phyloP scores from a whole-genome alignment of 2,329 filamentous ascomycete species.

The Leptographium lundbergii region DNA sequence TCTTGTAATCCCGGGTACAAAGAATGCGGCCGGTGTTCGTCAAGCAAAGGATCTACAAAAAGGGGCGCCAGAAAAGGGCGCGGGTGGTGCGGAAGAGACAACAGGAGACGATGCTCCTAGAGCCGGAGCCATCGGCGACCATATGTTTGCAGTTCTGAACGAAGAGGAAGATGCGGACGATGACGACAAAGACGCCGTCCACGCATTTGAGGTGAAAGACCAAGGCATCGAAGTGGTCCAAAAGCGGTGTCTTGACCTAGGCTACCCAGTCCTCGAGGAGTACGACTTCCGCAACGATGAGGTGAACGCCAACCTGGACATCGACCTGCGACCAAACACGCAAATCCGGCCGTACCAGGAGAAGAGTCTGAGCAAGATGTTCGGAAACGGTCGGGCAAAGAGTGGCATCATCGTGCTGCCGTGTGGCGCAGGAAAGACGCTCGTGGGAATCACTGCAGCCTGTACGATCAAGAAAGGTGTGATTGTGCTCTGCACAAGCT shows the following conservation, averaged over 20 bases:
- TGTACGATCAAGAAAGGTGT: conserved; percentile 96
- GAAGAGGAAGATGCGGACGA: conserved; percentile 79
- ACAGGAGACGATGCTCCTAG: not conserved
- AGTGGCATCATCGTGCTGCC: conserved; percentile 95
- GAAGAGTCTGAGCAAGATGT: conserved; percentile 98
- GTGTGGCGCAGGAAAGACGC: conserved; percentile 90
- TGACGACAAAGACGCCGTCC: conserved; percentile 65
- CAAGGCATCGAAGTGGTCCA: conserved; percentile 75
- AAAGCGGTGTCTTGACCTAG: conserved; percentile 76
- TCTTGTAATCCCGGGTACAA: conserved; percentile 87
- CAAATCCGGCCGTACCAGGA: conserved; percentile 94
- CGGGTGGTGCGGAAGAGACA: not conserved
- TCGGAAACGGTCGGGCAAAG: conserved; percentile 92
- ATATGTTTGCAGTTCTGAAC: conserved; percentile 37
- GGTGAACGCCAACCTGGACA: conserved; percentile 80
- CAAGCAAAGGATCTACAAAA: conserved; percentile 41
- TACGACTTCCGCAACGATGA: conserved; percentile 94
- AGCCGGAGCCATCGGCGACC: conserved; percentile 23
- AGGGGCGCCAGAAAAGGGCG: not conserved
- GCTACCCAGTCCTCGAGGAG: conserved; percentile 82
- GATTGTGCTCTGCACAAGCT: conserved; percentile 90
- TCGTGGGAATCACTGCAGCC: conserved; percentile 95
- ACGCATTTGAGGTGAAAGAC: conserved; percentile 84
- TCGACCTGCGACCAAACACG: conserved; percentile 79
- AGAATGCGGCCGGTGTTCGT: conserved; percentile 77